Evolutionary conservation across 345 rosid genomes (phyloP).

Genomic region (Nephelium lappaceum): DNA sequence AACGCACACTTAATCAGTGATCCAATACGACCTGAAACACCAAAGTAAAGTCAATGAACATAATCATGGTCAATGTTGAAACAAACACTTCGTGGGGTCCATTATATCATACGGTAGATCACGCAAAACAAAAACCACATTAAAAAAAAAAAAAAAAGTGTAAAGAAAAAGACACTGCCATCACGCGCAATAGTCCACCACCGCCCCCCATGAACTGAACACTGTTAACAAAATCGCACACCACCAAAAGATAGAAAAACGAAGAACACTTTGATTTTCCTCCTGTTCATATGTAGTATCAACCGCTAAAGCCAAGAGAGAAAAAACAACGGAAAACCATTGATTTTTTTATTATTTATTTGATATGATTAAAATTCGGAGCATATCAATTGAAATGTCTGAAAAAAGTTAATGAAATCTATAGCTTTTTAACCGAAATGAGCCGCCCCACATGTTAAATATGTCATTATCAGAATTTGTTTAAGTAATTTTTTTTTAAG

Average conservation of each 20-base stretch:
- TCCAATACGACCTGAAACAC: neutral
- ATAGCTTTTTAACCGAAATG: neutral
- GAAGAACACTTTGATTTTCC: neutral
- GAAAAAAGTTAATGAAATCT: neutral
- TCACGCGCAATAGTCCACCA: slow-evolving; percentile 39
- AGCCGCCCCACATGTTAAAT: neutral
- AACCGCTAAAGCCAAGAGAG: too few species aligned
- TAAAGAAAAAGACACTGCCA: slow-evolving; percentile 2
- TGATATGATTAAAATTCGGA: too few species aligned
- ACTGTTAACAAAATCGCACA: slow-evolving; percentile 19
- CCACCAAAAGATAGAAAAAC: slow-evolving; percentile 18
- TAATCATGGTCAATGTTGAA: slow-evolving; percentile 10
- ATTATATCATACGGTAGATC: neutral
- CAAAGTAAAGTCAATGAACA: slow-evolving; percentile 22
- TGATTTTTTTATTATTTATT: too few species aligned
- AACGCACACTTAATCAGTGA: neutral
- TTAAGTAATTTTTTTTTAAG: neutral
- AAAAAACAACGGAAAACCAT: too few species aligned
- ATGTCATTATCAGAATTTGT: neutral
- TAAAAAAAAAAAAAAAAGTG: slow-evolving; percentile 4
- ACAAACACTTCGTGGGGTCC: slow-evolving; percentile 26
- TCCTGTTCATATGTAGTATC: neutral
- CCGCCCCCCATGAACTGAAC: neutral
- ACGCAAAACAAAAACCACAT: slow-evolving; percentile 1
- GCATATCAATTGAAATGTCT: neutral